phyloP scores from a whole-genome alignment of 495 filamentous ascomycete genomes.

The Xylaria scruposa region DNA sequence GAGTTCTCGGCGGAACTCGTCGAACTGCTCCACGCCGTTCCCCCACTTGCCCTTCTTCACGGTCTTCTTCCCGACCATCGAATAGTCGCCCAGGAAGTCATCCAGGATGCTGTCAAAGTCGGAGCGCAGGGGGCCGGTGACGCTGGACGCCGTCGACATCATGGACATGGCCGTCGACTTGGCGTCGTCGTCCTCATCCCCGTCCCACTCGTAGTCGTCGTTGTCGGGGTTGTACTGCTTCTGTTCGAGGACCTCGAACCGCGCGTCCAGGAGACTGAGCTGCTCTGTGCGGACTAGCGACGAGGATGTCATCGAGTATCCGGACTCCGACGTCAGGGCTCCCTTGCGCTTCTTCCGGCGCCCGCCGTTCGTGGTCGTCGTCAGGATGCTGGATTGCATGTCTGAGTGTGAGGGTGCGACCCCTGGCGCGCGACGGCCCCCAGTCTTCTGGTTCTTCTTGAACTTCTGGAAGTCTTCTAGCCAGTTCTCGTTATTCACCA shows the following conservation, averaged over 20 bases:
- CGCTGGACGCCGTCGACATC: slow-evolving; percentile 56
- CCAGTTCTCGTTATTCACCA: slow-evolving; percentile 68
- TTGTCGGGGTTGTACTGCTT: slow-evolving; percentile 76
- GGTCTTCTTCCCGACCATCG: slow-evolving; percentile 77
- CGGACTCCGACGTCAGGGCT: slow-evolving; percentile 84
- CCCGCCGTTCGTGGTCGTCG: slow-evolving; percentile 74
- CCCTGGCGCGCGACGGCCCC: slow-evolving; percentile 47
- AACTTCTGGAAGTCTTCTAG: slow-evolving; percentile 88
- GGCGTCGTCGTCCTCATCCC: slow-evolving; percentile 58
- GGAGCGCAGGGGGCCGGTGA: slow-evolving; percentile 62
- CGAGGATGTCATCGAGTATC: slow-evolving; percentile 97
- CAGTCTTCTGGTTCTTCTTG: slow-evolving; percentile 72
- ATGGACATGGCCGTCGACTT: slow-evolving; percentile 45
- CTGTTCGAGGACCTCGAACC: slow-evolving; percentile 90
- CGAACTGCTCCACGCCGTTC: slow-evolving; percentile 84
- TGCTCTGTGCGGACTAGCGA: slow-evolving; percentile 87
- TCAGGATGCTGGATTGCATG: slow-evolving; percentile 77
- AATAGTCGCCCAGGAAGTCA: slow-evolving; percentile 84
- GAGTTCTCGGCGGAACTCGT: slow-evolving; percentile 83
- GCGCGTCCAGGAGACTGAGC: slow-evolving; percentile 81
- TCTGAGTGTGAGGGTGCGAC: slow-evolving; percentile 60
- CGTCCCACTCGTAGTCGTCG: slow-evolving; percentile 60
- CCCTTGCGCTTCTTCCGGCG: slow-evolving; percentile 90
- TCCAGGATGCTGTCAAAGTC: slow-evolving; percentile 93
- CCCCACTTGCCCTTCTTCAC: slow-evolving; percentile 83